phyloP scores from a whole-genome alignment of 768 basidiomycete species.

The Russula abietina region DNA sequence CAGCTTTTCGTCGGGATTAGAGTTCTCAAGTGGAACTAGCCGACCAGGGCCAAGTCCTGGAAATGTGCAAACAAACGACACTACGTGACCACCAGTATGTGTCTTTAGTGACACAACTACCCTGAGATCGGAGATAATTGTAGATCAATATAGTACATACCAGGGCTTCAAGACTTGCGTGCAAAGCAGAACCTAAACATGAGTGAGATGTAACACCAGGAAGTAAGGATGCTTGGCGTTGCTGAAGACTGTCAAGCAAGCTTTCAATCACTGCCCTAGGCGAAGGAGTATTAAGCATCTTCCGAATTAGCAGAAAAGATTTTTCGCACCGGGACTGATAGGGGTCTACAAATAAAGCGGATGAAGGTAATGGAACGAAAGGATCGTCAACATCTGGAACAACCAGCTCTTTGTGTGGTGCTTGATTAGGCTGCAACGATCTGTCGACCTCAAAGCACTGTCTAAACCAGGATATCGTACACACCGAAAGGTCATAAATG shows the following conservation, averaged over 20 bases:
- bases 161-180: conserved; percentile 64
- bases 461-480: conserved; percentile 29
- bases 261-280: conserved; percentile 56
- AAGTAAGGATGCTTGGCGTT: conserved; percentile 47
- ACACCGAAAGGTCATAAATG: conserved; percentile 84
- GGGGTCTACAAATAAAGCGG: conserved; percentile 74
- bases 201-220: conserved; percentile 38
- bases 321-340: conserved; percentile 51
- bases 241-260: conserved; percentile 60
- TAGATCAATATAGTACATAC: conserved; percentile 36
- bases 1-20: conserved; percentile 69
- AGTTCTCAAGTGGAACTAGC: conserved; percentile 55
- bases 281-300: conserved; percentile 8
- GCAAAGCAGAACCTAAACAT: conserved; percentile 73
- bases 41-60: conserved; percentile 72
- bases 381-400: conserved; percentile 90
- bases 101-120: conserved; percentile 36
- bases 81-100: conserved; percentile 70
- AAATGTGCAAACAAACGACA: conserved; percentile 63
- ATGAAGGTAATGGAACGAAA: conserved; percentile 63
- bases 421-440: conserved; percentile 29
- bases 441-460: neutral
- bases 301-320: neutral
- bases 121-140: conserved; percentile 14
- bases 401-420: conserved; percentile 52